These are phyloP conservation scores for Eucalyptus guilfoylei DNA, from an alignment of 345 rosid genomes.

Conservation along the genomic window DNA sequence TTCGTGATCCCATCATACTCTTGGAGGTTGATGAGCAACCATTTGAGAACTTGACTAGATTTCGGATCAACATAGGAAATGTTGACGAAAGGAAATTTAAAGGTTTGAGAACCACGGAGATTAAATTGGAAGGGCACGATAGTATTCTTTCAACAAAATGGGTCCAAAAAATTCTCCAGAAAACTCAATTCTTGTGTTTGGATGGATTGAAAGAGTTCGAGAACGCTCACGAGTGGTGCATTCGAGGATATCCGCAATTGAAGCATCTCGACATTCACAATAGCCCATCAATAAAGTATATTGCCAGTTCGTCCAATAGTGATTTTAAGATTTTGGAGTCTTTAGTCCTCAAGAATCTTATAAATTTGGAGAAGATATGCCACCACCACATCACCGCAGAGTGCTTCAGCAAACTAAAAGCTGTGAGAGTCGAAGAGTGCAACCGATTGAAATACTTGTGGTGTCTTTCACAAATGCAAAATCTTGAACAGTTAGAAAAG, in stretches of 20 bases:
- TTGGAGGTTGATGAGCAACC: background rate
- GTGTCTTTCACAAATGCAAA: accelerated
- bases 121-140: background rate
- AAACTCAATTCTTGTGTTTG: background rate
- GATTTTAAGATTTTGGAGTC: background rate
- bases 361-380: background rate
- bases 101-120: background rate
- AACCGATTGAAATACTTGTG: accelerated
- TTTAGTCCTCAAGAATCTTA: accelerated
- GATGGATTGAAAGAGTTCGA: background rate
- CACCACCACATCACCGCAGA: accelerated
- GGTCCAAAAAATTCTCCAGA: background rate
- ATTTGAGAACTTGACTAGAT: background rate
- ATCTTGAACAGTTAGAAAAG: accelerated
- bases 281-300: background rate
- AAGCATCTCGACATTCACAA: background rate
- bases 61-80: background rate
- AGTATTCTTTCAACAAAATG: background rate
- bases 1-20: background rate
- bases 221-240: background rate
- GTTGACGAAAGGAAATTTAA: accelerated
- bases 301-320: background rate
- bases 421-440: accelerated
- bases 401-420: background rate
- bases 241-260: background rate